Evolutionary conservation across 202 grass and related monocot species (phyloP).

Genomic region (Setaria viridis): DNA sequence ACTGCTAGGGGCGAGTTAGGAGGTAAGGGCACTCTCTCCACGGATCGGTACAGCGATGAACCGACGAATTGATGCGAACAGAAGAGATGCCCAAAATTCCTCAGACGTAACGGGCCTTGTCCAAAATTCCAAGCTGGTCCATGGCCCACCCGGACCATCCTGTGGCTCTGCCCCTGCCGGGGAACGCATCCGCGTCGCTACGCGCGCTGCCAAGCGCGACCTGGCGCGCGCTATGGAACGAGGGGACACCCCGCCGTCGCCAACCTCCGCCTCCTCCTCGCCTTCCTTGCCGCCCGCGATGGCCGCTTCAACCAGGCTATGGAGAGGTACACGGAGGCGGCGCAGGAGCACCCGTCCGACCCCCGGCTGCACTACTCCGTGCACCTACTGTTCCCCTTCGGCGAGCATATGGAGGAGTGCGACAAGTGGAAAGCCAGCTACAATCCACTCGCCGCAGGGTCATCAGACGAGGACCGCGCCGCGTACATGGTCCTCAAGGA

Average conservation of each 20-base stretch:
- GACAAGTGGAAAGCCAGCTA: background rate
- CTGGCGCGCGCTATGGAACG: background rate
- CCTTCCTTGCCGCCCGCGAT: background rate
- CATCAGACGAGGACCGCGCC: background rate
- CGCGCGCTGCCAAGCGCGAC: background rate
- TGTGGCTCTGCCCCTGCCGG: background rate
- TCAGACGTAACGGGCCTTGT: too few species aligned
- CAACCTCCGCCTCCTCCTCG: conserved; percentile 2
- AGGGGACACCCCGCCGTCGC: background rate
- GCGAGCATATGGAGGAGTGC: background rate
- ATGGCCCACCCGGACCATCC: too few species aligned
- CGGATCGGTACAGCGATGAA: too few species aligned
- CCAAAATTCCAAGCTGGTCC: too few species aligned
- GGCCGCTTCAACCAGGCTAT: background rate
- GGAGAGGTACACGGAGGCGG: background rate
- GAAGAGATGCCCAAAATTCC: too few species aligned
- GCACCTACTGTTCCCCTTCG: background rate
- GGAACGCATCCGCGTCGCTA: background rate
- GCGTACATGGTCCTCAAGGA: background rate
- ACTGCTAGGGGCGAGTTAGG: too few species aligned
- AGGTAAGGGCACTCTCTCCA: too few species aligned
- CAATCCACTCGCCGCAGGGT: background rate
- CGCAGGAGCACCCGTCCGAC: background rate
- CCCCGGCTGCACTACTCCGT: background rate
- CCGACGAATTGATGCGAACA: too few species aligned